Evolutionary conservation across 2,329 filamentous ascomycete species (phyloP).

Genomic region (Atkinsonella hypoxylon): DNA sequence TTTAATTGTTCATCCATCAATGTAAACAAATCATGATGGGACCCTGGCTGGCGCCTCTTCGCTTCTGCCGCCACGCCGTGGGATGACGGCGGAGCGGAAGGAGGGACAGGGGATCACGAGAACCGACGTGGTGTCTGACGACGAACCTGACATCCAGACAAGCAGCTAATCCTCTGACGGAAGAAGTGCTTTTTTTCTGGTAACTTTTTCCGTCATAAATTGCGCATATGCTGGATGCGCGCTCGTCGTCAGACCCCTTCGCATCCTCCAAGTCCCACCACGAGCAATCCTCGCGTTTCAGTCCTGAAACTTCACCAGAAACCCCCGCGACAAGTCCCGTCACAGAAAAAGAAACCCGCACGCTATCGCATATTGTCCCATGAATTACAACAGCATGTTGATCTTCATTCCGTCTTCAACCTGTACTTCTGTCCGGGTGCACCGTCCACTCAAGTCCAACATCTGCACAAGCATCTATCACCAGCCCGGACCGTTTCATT

Average conservation of each 20-base stretch:
- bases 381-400: not conserved
- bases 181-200: not conserved
- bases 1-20: too few relatives aligned
- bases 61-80: too few relatives aligned
- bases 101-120: too few relatives aligned
- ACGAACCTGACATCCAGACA: not conserved
- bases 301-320: conserved; percentile 17
- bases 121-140: too few relatives aligned
- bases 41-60: too few relatives aligned
- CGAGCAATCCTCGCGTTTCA: not conserved
- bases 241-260: not conserved
- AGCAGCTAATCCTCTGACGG: not conserved
- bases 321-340: conserved; percentile 7
- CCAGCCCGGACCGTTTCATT: not conserved
- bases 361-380: not conserved
- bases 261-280: not conserved
- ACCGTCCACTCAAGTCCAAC: not conserved
- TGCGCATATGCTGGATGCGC: not conserved
- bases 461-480: not conserved
- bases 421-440: not conserved
- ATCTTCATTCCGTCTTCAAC: not conserved
- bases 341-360: not conserved
- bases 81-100: too few relatives aligned
- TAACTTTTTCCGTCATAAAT: not conserved
- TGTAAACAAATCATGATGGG: too few relatives aligned